Percentiles rank a stretch among this genome's conserved stretches.
These are phyloP conservation scores for Osmozyma mogii DNA, from an alignment of 805 yeast genomes.

Conservation along the genomic window DNA sequence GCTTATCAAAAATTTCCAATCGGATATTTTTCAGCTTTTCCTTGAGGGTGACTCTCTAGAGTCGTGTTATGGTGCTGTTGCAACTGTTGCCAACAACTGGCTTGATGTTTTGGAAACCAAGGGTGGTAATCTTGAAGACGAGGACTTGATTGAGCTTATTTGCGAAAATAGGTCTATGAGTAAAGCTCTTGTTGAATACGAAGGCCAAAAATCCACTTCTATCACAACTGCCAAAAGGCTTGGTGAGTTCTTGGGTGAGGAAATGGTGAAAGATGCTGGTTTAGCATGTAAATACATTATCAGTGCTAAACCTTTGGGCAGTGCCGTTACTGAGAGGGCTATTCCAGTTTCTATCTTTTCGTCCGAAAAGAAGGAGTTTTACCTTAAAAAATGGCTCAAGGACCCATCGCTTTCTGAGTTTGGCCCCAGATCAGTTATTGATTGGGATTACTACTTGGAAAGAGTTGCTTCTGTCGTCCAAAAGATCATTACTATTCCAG, in stretches of 20 bases:
- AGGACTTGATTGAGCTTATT: constrained; percentile 87
- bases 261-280: constrained; percentile 95
- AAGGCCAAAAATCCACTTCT: constrained; percentile 84
- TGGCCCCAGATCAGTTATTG: constrained; percentile 83
- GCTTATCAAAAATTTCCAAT: constrained; percentile 87
- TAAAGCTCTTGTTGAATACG: constrained; percentile 83
- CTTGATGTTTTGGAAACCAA: constrained; percentile 83
- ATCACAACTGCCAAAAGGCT: constrained; percentile 91
- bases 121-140: constrained; percentile 85
- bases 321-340: constrained; percentile 95
- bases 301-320: constrained; percentile 69
- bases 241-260: constrained; percentile 92
- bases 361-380: constrained; percentile 73
- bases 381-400: constrained; percentile 77
- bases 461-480: constrained; percentile 89
- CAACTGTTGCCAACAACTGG: constrained; percentile 93
- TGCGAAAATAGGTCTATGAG: constrained; percentile 96
- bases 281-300: constrained; percentile 91
- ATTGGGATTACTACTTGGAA: constrained; percentile 89
- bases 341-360: constrained; percentile 94
- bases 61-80: constrained; percentile 81
- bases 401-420: constrained; percentile 70
- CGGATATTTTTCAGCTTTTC: constrained; percentile 87
- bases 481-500: constrained; percentile 94
- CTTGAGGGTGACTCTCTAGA: constrained; percentile 77